Evolutionary conservation across 495 filamentous ascomycete genomes (phyloP).

Genomic region (Talaromyces adpressus): DNA sequence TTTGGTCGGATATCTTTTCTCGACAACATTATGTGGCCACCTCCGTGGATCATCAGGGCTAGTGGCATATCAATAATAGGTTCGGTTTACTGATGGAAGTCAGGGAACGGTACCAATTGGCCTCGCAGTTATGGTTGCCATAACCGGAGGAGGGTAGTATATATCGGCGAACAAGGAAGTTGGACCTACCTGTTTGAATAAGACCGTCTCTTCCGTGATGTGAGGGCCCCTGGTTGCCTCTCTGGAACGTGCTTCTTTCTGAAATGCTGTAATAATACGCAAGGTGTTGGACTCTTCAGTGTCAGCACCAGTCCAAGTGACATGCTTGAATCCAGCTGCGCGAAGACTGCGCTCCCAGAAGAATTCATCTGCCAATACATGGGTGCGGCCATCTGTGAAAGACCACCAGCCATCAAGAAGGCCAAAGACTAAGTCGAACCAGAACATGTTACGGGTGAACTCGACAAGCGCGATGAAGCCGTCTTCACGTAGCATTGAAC

Average conservation of each 20-base stretch:
- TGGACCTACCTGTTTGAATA: slow-evolving; percentile 20
- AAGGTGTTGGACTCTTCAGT: slow-evolving; percentile 2
- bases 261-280: slow-evolving; percentile 1
- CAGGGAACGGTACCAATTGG: no score
- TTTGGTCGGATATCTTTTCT: slow-evolving; percentile 34
- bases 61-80: neutral
- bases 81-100: no score
- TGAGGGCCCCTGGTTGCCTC: neutral
- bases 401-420: slow-evolving; percentile 46
- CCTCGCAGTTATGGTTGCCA: neutral
- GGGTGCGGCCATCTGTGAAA: slow-evolving; percentile 35
- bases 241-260: no score
- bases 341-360: slow-evolving; percentile 27
- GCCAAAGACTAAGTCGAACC: slow-evolving; percentile 40
- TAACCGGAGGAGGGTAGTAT: slow-evolving; percentile 26
- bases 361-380: slow-evolving; percentile 20
- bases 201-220: slow-evolving; percentile 19
- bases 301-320: slow-evolving; percentile 27
- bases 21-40: slow-evolving; percentile 41
- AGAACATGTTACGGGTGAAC: slow-evolving; percentile 30
- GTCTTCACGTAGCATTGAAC: slow-evolving; percentile 26
- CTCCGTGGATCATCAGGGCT: slow-evolving; percentile 55
- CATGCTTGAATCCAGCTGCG: slow-evolving; percentile 23
- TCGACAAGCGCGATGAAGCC: slow-evolving; percentile 39
- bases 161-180: slow-evolving; percentile 34